Evolutionary conservation across 441 rosid genomes (phyloP), one percentile per base, ranked within the genome.

Genomic region (Jatropha multifida): DNA sequence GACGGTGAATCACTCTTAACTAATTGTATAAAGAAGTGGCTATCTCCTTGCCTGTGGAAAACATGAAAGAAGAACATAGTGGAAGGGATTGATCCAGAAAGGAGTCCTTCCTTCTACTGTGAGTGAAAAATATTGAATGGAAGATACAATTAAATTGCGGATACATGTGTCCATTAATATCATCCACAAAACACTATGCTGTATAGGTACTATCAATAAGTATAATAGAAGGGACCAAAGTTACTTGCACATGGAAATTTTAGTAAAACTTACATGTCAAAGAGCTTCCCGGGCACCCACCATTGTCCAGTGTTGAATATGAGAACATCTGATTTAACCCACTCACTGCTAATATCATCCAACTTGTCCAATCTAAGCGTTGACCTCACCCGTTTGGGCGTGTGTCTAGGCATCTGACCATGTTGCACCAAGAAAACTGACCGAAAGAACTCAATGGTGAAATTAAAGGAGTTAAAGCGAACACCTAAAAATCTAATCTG

Each of bases 261-360:
- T 23, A 65, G 41, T 76, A 75, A 48, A 81, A 69, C 97, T 86
- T 87, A 90, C 95, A 74, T 85, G 65, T 84, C 86, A 38, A 90
- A 91, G 74, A 88, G 89, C 90, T 91, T 91, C 85, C 89, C 89
- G 23, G 97, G 94, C 71, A 86, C 93, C 97, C 97, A 92, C 97
- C 97, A 92, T 41, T 92, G 97, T 69, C 95, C 97, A 1, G 92
- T 86, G 74, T 92, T 92, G 87, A 92, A 92, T 61, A 92, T 79
- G 52, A 92, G 92, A 78, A 84, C 79, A 78, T 92, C 94, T 2
- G 95, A 87, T 15, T 86, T 76, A 68, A 83, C 76, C 97, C 97
- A 92, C 70, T 81, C 81, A 7, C 82, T 74, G 84, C 89, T 86
- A 69, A 87, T 89, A 44, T 84, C 88, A 82, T 92, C 92, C 80